phyloP scores from a whole-genome alignment of 75 land plant species.

The Cupressus sempervirens region DNA sequence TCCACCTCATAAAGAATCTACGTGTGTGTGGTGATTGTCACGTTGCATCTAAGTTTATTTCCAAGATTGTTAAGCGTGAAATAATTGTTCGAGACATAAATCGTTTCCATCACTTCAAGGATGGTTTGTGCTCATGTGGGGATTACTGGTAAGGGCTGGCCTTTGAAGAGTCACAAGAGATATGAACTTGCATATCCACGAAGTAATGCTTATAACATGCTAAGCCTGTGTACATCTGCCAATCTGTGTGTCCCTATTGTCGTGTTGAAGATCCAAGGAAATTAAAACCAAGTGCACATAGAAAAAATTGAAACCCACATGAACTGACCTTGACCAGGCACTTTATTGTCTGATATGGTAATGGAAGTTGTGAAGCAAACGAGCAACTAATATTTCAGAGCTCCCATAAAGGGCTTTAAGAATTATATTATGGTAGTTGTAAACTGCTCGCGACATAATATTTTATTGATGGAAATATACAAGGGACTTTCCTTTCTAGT shows the following conservation, averaged over 20 bases:
- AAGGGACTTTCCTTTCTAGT: background rate
- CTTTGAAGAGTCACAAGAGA: background rate
- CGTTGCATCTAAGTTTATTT: constrained; percentile 18
- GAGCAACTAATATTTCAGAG: background rate
- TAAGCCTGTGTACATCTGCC: background rate
- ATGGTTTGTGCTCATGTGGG: constrained; percentile 33
- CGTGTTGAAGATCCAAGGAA: background rate
- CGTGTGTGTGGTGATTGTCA: constrained; percentile 30
- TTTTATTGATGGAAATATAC: background rate
- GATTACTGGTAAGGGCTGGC: constrained; percentile 4
- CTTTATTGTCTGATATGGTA: background rate
- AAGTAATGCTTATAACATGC: background rate
- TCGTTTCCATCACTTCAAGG: constrained; percentile 25
- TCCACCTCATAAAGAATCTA: constrained; percentile 19
- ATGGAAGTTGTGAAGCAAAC: background rate
- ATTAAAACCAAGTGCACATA: background rate
- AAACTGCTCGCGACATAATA: background rate
- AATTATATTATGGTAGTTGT: background rate
- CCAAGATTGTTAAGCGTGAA: constrained; percentile 13
- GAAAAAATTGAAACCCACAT: background rate
- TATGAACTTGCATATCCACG: background rate
- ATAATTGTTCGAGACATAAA: constrained; percentile 25
- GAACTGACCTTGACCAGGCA: background rate
- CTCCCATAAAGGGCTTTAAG: background rate
- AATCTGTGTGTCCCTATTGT: background rate